Evolutionary conservation across 768 basidiomycete genomes (phyloP).

Genomic region (Lyophyllum semitale): DNA sequence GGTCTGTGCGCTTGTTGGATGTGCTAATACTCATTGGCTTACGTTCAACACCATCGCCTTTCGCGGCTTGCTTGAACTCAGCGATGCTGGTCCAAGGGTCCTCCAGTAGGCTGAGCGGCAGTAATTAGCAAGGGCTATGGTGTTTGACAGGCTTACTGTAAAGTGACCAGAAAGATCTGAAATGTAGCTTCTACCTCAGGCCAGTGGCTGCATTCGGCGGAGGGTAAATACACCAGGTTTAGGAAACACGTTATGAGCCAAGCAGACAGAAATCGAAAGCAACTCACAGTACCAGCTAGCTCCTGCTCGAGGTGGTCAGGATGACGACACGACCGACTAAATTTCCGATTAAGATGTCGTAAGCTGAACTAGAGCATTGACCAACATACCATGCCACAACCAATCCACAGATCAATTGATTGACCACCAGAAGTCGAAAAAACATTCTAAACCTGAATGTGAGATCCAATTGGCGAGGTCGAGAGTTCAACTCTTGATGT

Average conservation of each 20-base stretch:
- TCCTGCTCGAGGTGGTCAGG: conserved; percentile 31
- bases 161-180: conserved; percentile 39
- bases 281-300: conserved; percentile 31
- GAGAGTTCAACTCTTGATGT: too few species aligned
- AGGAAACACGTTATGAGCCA: conserved; percentile 7
- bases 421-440: neutral
- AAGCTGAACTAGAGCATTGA: neutral
- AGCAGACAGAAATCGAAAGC: neutral
- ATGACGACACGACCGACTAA: neutral
- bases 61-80: conserved; percentile 45
- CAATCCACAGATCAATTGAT: conserved; percentile 1
- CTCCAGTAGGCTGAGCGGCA: conserved; percentile 36
- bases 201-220: conserved; percentile 43
- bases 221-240: conserved; percentile 46
- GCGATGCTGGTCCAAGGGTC: conserved; percentile 42
- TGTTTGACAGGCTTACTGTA: conserved; percentile 28
- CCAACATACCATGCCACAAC: conserved; percentile 39
- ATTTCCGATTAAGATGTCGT: neutral
- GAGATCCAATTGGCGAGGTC: too few species aligned
- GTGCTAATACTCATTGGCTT: conserved; percentile 21
- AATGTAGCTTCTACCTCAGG: conserved; percentile 40
- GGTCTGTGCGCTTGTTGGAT: conserved; percentile 53
- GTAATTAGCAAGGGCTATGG: neutral
- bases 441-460: conserved; percentile 39
- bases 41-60: conserved; percentile 55